Evolutionary conservation across 2,329 filamentous ascomycete species (phyloP).

Genomic region (Diatrype stigma): DNA sequence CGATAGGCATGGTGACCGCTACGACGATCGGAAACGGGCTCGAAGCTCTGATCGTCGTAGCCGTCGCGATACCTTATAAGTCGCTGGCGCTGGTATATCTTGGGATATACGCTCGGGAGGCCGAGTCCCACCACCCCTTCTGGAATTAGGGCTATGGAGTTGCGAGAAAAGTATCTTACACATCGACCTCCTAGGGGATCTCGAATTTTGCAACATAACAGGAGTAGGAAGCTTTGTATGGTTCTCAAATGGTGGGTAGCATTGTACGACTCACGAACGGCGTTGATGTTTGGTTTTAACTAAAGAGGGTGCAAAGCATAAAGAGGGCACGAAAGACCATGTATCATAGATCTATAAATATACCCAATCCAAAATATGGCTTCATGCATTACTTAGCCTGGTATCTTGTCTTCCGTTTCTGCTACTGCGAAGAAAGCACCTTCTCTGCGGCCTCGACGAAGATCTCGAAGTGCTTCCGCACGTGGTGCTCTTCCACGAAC

Average conservation of each 20-base stretch:
- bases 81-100: neutral
- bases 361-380: slow-evolving; percentile 1
- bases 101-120: neutral
- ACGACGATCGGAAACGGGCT: slow-evolving; percentile 9
- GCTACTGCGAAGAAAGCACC: slow-evolving; percentile 32
- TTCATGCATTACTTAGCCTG: neutral
- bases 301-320: neutral
- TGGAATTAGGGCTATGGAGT: too few relatives aligned
- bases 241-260: too few relatives aligned
- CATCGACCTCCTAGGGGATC: too few relatives aligned
- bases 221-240: too few relatives aligned
- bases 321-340: neutral
- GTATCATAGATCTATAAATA: slow-evolving; percentile 1
- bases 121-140: neutral
- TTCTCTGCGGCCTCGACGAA: slow-evolving; percentile 62
- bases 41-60: slow-evolving; percentile 10
- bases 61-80: slow-evolving; percentile 23
- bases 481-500: slow-evolving; percentile 65
- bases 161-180: too few relatives aligned
- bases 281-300: too few relatives aligned
- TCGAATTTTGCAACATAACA: too few relatives aligned
- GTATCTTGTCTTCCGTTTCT: slow-evolving; percentile 8
- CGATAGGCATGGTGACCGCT: slow-evolving; percentile 5
- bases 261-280: too few relatives aligned
- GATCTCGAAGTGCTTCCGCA: slow-evolving; percentile 70